A percentile compares a stretch with the other conserved stretches of the same genome.
phyloP scores from a whole-genome alignment of 352 stramenopile genomes.

The Thraustotheca clavata region DNA sequence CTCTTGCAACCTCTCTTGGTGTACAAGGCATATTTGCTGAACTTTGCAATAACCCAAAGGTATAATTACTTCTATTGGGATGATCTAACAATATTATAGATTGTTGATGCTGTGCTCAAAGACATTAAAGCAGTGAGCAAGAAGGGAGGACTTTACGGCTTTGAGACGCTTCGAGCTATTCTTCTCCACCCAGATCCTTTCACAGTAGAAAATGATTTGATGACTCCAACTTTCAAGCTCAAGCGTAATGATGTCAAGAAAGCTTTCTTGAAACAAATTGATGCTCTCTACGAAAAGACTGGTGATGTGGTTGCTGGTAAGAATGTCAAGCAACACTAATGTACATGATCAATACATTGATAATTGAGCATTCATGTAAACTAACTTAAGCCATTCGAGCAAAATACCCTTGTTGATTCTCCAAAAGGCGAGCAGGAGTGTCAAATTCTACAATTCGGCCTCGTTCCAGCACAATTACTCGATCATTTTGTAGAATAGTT shows the following conservation, averaged over 20 bases:
- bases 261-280: slow-evolving; percentile 72
- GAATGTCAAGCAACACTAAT: slow-evolving; percentile 1
- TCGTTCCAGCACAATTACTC: slow-evolving; percentile 57
- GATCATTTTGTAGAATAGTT: slow-evolving; percentile 93
- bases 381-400: not conserved
- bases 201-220: slow-evolving; percentile 84
- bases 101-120: slow-evolving; percentile 53
- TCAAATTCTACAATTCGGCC: slow-evolving; percentile 39
- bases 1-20: slow-evolving; percentile 6
- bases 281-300: slow-evolving; percentile 56
- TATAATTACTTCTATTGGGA: not conserved
- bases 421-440: not conserved
- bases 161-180: slow-evolving; percentile 88
- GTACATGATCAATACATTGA: not conserved
- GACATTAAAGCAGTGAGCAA: slow-evolving; percentile 64
- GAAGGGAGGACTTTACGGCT: slow-evolving; percentile 76
- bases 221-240: slow-evolving; percentile 97
- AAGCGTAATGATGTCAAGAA: slow-evolving; percentile 88
- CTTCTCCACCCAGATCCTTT: slow-evolving; percentile 83
- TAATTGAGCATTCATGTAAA: not conserved
- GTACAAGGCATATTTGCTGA: not conserved
- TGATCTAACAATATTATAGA: slow-evolving; percentile 33
- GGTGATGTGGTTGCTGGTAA: slow-evolving; percentile 18
- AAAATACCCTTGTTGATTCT: slow-evolving; percentile 24
- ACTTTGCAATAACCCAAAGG: slow-evolving; percentile 8